Conservation (phyloP, 2,329 filamentous ascomycete species). For the Knufia fluminis region DNA sequence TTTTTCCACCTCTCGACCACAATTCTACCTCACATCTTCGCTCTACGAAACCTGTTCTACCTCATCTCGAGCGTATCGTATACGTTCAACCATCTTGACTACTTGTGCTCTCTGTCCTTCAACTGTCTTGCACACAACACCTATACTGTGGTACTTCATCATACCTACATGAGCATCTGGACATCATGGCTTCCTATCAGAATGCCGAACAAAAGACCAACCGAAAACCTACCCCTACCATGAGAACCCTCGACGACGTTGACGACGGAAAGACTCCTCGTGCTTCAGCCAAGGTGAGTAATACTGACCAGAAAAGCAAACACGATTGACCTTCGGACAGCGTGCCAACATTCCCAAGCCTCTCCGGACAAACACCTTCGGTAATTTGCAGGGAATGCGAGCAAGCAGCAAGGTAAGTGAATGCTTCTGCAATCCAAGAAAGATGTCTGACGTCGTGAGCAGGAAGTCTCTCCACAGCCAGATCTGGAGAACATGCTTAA, state of each 20-base stretch:
- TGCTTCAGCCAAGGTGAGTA: constrained; percentile 13
- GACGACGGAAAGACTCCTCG: constrained; percentile 9
- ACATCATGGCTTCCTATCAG: constrained; percentile 5
- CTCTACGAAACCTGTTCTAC: constrained; percentile 16
- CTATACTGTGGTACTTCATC: constrained; percentile 12
- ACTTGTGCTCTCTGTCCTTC: constrained; percentile 5
- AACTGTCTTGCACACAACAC: constrained; percentile 13
- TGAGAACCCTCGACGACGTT: constrained; percentile 18
- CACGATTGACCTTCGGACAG: constrained; percentile 17
- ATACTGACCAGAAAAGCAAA: not conserved
- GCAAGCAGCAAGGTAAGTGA: constrained; percentile 22
- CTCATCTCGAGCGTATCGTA: constrained; percentile 6
- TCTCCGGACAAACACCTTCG: constrained; percentile 29
- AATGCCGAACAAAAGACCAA: not conserved
- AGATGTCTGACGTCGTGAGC: not conserved
- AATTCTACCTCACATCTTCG: constrained; percentile 10
- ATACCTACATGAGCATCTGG: constrained; percentile 9
- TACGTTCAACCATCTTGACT: constrained; percentile 8
- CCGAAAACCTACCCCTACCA: constrained; percentile 14
- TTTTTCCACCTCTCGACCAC: constrained; percentile 20
- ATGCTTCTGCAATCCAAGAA: not conserved
- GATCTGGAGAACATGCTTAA: constrained; percentile 55
- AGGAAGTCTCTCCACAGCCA: constrained; percentile 14
- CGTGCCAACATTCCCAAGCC: constrained; percentile 24
- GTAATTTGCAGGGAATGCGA: constrained; percentile 25